phyloP scores from a whole-genome alignment of 2,329 filamentous ascomycete genomes.

The Pseudogymnoascus sp. region DNA sequence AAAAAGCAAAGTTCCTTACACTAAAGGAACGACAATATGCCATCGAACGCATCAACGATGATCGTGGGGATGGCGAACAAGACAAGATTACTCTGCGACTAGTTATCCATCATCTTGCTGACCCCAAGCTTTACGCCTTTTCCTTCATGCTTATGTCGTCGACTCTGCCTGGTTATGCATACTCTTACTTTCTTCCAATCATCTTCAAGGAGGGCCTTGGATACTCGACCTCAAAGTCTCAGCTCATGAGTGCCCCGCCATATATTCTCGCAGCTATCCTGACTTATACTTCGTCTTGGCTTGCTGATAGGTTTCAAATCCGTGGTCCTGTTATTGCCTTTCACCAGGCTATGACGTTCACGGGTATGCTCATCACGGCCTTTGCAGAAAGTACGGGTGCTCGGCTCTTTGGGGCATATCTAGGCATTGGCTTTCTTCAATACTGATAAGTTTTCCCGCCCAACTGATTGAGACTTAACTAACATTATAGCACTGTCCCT shows the following conservation, averaged over 20 bases:
- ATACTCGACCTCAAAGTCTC: conserved; percentile 29
- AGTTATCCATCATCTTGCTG: not conserved
- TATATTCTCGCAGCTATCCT: conserved; percentile 24
- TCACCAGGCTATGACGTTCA: conserved; percentile 18
- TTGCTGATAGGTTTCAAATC: not conserved
- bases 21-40: conserved; percentile 41
- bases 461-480: not conserved
- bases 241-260: conserved; percentile 29
- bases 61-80: conserved; percentile 21
- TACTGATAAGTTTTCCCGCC: not conserved
- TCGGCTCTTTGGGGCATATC: not conserved
- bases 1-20: conserved; percentile 40
- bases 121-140: conserved; percentile 1
- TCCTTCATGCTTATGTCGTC: not conserved
- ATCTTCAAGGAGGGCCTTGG: conserved; percentile 23
- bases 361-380: not conserved
- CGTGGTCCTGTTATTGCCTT: conserved; percentile 6
- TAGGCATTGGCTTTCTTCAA: not conserved
- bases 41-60: conserved; percentile 37
- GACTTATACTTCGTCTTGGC: not conserved
- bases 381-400: not conserved
- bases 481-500: not conserved
- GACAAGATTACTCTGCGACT: not conserved
- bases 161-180: not conserved
- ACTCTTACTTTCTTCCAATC: not conserved